A percentile compares a stretch with the other conserved stretches of the same genome.
These are phyloP conservation scores for Hanseniaspora sp. DNA, from an alignment of 1,139 yeast species.

Conservation along the genomic window DNA sequence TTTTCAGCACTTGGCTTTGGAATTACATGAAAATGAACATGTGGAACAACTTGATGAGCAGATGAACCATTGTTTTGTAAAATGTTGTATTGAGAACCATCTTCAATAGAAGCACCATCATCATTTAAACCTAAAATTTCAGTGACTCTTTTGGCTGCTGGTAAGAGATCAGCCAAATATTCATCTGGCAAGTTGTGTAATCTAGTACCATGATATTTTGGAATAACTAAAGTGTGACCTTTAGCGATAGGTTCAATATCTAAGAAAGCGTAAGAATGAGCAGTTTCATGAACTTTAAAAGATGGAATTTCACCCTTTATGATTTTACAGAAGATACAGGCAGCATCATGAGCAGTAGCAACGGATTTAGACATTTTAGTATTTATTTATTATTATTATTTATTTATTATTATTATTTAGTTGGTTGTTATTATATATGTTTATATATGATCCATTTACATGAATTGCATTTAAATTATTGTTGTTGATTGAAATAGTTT, in stretches of 20 bases:
- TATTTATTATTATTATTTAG: too few relatives aligned
- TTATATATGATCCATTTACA: too few relatives aligned
- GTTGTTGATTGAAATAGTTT: too few relatives aligned
- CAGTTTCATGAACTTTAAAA: slow-evolving; percentile 73
- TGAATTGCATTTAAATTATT: too few relatives aligned
- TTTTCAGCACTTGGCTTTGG: slow-evolving; percentile 64
- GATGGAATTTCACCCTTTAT: slow-evolving; percentile 92
- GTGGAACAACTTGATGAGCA: slow-evolving; percentile 91
- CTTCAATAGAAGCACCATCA: slow-evolving; percentile 39
- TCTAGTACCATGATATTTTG: slow-evolving; percentile 85
- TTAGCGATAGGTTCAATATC: slow-evolving; percentile 86
- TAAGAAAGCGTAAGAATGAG: slow-evolving; percentile 66
- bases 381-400: neutral
- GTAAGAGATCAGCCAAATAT: slow-evolving; percentile 68
- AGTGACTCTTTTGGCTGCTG: slow-evolving; percentile 77
- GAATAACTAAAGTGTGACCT: slow-evolving; percentile 81
- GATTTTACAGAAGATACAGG: slow-evolving; percentile 85
- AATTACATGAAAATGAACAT: slow-evolving; percentile 91
- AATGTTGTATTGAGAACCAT: slow-evolving; percentile 74
- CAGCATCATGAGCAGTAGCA: slow-evolving; percentile 31
- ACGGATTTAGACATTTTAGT: slow-evolving; percentile 18
- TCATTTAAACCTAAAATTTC: slow-evolving; percentile 51
- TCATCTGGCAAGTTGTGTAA: slow-evolving; percentile 89
- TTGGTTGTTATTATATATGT: too few relatives aligned
- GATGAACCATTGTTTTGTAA: slow-evolving; percentile 86